Conservation (phyloP, 1,139 yeast species). For the Kurtzmaniella quercitrusa region DNA sequence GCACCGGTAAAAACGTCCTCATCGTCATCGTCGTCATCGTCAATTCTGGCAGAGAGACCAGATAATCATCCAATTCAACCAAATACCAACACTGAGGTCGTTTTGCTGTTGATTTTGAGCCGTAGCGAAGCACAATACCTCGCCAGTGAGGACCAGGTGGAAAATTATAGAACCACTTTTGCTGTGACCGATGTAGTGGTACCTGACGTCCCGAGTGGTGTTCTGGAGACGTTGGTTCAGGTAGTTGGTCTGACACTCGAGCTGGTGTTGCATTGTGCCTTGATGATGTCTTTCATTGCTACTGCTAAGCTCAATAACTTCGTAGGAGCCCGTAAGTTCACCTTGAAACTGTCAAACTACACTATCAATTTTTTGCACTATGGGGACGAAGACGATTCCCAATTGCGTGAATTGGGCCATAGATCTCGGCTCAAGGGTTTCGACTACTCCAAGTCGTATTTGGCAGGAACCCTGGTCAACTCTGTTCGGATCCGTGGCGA, state of each 20-base stretch:
- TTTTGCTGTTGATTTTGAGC: neutral
- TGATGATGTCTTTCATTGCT: slow-evolving; percentile 19
- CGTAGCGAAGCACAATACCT: slow-evolving; percentile 24
- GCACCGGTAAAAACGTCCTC: neutral
- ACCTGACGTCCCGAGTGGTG: slow-evolving; percentile 20
- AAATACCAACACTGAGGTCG: neutral
- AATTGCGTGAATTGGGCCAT: neutral
- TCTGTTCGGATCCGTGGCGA: slow-evolving; percentile 17
- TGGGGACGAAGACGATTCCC: neutral
- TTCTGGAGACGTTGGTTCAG: slow-evolving; percentile 25
- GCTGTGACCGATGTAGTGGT: slow-evolving; percentile 17
- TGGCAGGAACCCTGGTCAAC: slow-evolving; percentile 8
- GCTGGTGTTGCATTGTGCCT: slow-evolving; percentile 18
- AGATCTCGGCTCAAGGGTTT: slow-evolving; percentile 3
- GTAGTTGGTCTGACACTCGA: slow-evolving; percentile 20
- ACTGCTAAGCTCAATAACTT: slow-evolving; percentile 23
- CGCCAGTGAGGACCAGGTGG: slow-evolving; percentile 11
- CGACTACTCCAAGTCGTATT: slow-evolving; percentile 11
- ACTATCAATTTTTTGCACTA: slow-evolving; percentile 10
- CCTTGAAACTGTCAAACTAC: slow-evolving; percentile 31
- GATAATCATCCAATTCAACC: neutral
- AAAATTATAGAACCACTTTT: slow-evolving; percentile 14
- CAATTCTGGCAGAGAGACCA: neutral
- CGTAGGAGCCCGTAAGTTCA: slow-evolving; percentile 15
- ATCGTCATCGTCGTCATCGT: no score